Base-by-base conservation (phyloP, 805 yeast genomes). In the Saturnispora saitoi region DNA sequence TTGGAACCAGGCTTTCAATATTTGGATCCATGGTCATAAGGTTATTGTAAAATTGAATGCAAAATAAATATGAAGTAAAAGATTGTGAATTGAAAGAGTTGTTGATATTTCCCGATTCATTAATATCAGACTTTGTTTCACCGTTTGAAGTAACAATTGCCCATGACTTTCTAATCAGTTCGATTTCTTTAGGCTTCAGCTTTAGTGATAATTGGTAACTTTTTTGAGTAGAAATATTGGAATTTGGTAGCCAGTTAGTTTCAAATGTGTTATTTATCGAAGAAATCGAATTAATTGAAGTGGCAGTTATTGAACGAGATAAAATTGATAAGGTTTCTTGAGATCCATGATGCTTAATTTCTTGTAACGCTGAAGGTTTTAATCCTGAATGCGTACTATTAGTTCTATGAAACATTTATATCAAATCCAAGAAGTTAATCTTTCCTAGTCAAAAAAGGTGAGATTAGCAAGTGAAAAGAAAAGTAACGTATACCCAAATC, bases 1-100 rank as follows among this genome's bases (percentile, higher is more conserved):
- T 78, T 0, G 95, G 95, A 61, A 83, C 85, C 59, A 80, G 60
- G 36, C 68, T 71, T 55, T 81, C 87, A 52, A 87, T 69, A 12
- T 67, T 68, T 0, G 86, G 80, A 54, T 75, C 78, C 75, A 78
- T 75, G 0, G 76, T 63, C 34, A 86, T 67, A 45, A 86, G 65
- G 58, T 85, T 86, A 46, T 80, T 75, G 65, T 86, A 86, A 59
- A 86, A 76, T 61, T 86, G 95, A 47, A 81, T 72, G 58, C 91
- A 84, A 61, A 86, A 86, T 29, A 83, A 65, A 1, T 86, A 78
- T 19, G 77, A 73, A 28, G 74, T 73, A 56, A 66, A 78, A 45
- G 71, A 71, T 11, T 60, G 51, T 2, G 58, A 46, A 40, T 57
- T 56, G 41, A 57, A 56, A 10, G 45, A 42, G 11, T 30, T 30